These are phyloP conservation scores for Pestalotiopsis fici DNA, from an alignment of 2,329 filamentous ascomycete genomes.

Conservation along the genomic window DNA sequence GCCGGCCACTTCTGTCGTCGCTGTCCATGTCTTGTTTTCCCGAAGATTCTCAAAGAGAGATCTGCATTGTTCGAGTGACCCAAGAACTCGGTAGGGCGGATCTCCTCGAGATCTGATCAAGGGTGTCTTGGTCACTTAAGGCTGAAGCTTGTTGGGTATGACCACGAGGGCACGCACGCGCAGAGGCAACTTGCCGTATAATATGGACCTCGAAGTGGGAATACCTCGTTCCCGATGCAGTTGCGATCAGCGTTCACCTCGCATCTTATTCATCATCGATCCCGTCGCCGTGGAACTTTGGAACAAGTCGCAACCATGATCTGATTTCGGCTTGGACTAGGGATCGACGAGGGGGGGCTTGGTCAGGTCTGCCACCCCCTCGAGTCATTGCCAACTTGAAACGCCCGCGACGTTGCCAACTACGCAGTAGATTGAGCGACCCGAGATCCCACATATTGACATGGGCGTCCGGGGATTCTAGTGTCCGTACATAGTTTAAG, in stretches of 20 bases:
- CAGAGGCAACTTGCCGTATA: neutral
- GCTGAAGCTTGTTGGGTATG: neutral
- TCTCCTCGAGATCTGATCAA: constrained; percentile 1
- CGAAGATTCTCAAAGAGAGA: neutral
- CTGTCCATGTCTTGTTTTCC: constrained; percentile 1
- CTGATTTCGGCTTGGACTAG: constrained; percentile 1
- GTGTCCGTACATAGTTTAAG: constrained; percentile 1
- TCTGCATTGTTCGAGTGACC: constrained; percentile 1
- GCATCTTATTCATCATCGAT: constrained; percentile 3
- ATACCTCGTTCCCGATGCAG: neutral
- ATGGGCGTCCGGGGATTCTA: constrained; percentile 1
- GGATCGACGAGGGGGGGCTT: neutral
- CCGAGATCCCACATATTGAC: neutral
- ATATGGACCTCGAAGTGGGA: constrained; percentile 1
- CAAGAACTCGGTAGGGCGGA: neutral
- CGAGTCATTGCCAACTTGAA: constrained; percentile 4
- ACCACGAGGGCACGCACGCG: neutral
- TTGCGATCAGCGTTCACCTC: neutral
- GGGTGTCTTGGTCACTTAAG: constrained; percentile 1
- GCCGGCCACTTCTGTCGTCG: constrained; percentile 26
- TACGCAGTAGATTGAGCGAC: neutral
- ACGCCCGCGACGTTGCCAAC: neutral
- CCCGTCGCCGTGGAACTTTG: neutral
- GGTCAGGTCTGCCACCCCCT: neutral
- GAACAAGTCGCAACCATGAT: neutral